Evolutionary conservation across 2,329 filamentous ascomycete species (phyloP), one percentile per base, ranked within the genome.

Genomic region (Cryphonectria radicalis): DNA sequence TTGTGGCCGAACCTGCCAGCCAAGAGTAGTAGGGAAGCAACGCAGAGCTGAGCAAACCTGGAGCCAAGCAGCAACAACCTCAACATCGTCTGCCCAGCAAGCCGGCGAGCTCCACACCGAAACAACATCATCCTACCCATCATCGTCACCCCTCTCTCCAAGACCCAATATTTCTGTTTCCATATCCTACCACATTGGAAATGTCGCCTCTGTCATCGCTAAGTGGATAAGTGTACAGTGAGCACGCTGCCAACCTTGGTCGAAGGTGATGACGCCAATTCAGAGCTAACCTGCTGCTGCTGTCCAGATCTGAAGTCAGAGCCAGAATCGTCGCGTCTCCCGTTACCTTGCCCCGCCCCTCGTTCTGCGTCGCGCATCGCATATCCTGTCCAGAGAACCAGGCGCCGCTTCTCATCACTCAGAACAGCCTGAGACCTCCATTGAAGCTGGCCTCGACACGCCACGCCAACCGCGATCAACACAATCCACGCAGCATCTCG

Each of bases 1-100:
- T 72, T 70, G 68, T 72, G 67, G 70, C 70, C 70, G 67, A 72
- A 59, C 70, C 67, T 68, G 70, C 63, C 63, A 50, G 46, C 46
- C 46, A 50, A 50, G 46, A n/a, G 46, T 37, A 37, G 5, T 37
- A 11, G 22, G 53, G n/a, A 72, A 72, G 68, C 67, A 70, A 70
- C 11, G 35, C 62, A 63, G 62, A 40, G 60, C 60, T 25, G 42
- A 43, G 37, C 19, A 17, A 40, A 28, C 13, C 62, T 37, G n/a
- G 40, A 64, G 62, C 53, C 62, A 63, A 42, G 37, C 37, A 63
- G 35, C 67, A 72, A 63, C 70, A 72, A 68, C 42, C 53, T 64
- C 70, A 70, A 55, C 70, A 40, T 70, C 63, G 37, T 65, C 63
- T 50, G 63, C 14, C 42, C 43, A 65, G 63, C 43, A 50, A 28